A percentile compares a stretch with the other conserved stretches of the same genome.
Evolutionary conservation across 441 rosid genomes (phyloP).

Genomic region (Capsella rubella): DNA sequence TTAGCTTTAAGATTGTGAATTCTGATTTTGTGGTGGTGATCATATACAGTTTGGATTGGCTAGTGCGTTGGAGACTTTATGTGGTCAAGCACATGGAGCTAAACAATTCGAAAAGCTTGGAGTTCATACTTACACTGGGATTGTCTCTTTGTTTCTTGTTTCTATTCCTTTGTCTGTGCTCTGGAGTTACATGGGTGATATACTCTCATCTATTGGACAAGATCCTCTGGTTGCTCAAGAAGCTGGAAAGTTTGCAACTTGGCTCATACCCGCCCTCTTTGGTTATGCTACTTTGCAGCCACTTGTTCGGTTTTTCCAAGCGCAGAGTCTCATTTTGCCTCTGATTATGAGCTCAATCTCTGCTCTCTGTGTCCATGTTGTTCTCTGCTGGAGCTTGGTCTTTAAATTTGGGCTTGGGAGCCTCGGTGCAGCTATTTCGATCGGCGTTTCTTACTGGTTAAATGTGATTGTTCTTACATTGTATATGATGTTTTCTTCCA

Average conservation of each 20-base stretch:
- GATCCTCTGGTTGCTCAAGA: constrained; percentile 70
- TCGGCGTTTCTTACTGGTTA: constrained; percentile 69
- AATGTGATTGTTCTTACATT: constrained; percentile 58
- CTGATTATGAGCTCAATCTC: constrained; percentile 61
- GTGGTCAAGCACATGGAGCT: constrained; percentile 91
- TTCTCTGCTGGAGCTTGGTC: constrained; percentile 68
- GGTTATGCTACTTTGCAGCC: constrained; percentile 72
- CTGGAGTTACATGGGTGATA: constrained; percentile 69
- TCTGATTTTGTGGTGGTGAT: not conserved
- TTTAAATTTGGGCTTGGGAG: constrained; percentile 59
- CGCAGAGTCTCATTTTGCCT: constrained; percentile 70
- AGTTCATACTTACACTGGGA: constrained; percentile 65
- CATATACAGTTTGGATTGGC: constrained; percentile 79
- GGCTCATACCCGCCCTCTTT: constrained; percentile 73
- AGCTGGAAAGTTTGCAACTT: constrained; percentile 63
- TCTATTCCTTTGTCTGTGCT: constrained; percentile 58
- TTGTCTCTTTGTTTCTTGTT: constrained; percentile 54
- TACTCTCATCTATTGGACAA: constrained; percentile 65
- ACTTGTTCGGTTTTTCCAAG: constrained; percentile 61
- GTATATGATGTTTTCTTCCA: constrained; percentile 63
- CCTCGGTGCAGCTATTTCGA: constrained; percentile 73
- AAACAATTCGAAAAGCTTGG: constrained; percentile 65
- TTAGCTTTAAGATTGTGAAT: not conserved
- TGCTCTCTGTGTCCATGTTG: constrained; percentile 57
- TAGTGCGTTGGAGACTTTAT: constrained; percentile 74